Conservation (phyloP, 2,329 filamentous ascomycete genomes). For the Gyromitra esculenta region DNA sequence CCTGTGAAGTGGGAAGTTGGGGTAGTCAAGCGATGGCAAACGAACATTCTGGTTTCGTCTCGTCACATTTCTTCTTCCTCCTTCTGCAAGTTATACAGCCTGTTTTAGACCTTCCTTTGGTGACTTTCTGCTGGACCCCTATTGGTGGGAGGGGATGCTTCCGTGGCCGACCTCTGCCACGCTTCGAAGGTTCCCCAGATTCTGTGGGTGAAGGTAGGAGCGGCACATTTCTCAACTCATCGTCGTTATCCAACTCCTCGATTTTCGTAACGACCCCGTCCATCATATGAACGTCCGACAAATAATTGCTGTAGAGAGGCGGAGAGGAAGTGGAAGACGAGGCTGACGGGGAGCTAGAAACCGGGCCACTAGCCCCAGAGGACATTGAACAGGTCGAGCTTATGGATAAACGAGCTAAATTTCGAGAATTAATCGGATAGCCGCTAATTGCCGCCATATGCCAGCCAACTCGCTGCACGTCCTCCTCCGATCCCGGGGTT, state of each 20-base stretch:
- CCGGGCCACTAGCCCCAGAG: slow-evolving; percentile 44
- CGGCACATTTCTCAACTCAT: slow-evolving; percentile 49
- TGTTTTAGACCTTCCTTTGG: slow-evolving; percentile 78
- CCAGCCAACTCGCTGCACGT: slow-evolving; percentile 46
- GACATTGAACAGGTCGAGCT: slow-evolving; percentile 52
- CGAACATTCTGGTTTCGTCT: slow-evolving; percentile 74
- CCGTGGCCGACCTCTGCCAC: slow-evolving; percentile 80
- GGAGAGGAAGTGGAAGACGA: slow-evolving; percentile 48
- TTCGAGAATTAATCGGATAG: slow-evolving; percentile 35
- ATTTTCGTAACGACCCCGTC: slow-evolving; percentile 53
- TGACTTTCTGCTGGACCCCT: slow-evolving; percentile 72
- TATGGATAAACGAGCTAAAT: slow-evolving; percentile 49
- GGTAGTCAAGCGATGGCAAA: slow-evolving; percentile 51
- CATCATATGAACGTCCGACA: slow-evolving; percentile 35
- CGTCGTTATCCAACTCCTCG: slow-evolving; percentile 55
- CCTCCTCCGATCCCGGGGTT: slow-evolving; percentile 39
- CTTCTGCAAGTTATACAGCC: slow-evolving; percentile 75
- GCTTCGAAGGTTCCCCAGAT: slow-evolving; percentile 62
- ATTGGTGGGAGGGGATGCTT: slow-evolving; percentile 76
- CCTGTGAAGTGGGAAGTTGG: slow-evolving; percentile 42
- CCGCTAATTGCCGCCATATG: slow-evolving; percentile 40
- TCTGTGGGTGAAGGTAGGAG: slow-evolving; percentile 41
- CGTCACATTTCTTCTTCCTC: slow-evolving; percentile 77
- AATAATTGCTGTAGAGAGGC: slow-evolving; percentile 20
- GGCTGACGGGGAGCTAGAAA: slow-evolving; percentile 52